phyloP scores from a whole-genome alignment of 2,329 filamentous ascomycete species.

The Blastomyces gilchristii region DNA sequence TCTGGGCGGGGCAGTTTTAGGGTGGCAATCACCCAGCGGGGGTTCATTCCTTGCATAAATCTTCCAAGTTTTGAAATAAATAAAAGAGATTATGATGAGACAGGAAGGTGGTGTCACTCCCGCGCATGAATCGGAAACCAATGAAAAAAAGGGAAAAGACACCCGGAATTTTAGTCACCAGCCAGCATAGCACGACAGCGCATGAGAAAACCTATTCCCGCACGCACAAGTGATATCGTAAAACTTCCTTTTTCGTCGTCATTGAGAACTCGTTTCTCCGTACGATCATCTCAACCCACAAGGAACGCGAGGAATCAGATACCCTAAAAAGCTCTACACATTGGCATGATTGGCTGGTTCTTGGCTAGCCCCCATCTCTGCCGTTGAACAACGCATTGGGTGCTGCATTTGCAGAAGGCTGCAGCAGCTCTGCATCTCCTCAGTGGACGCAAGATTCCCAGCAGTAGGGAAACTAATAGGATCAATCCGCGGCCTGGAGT shows the following conservation, averaged over 20 bases:
- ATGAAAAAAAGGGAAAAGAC: too few relatives aligned
- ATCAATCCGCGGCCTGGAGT: constrained; percentile 1
- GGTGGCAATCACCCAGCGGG: neutral
- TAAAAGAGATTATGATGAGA: too few relatives aligned
- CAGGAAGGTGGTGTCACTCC: neutral
- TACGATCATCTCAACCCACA: neutral
- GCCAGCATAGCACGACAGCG: neutral
- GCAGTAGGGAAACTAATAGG: constrained; percentile 7
- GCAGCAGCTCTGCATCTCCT: neutral
- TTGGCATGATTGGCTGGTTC: neutral
- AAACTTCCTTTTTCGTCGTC: too few relatives aligned
- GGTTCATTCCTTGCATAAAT: neutral
- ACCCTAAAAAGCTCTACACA: neutral
- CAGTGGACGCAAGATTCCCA: constrained; percentile 1
- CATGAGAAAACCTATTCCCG: neutral
- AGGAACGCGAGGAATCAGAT: neutral
- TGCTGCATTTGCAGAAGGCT: neutral
- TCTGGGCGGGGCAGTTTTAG: neutral
- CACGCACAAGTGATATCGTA: neutral
- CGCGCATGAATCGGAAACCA: neutral
- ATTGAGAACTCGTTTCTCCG: too few relatives aligned
- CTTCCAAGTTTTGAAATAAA: neutral
- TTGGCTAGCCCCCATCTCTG: neutral
- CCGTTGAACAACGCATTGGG: neutral
- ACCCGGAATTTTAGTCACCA: neutral